Evolutionary conservation across 441 rosid genomes (phyloP), one percentile per base, ranked within the genome.

Genomic region (Gossypium schwendimanii): DNA sequence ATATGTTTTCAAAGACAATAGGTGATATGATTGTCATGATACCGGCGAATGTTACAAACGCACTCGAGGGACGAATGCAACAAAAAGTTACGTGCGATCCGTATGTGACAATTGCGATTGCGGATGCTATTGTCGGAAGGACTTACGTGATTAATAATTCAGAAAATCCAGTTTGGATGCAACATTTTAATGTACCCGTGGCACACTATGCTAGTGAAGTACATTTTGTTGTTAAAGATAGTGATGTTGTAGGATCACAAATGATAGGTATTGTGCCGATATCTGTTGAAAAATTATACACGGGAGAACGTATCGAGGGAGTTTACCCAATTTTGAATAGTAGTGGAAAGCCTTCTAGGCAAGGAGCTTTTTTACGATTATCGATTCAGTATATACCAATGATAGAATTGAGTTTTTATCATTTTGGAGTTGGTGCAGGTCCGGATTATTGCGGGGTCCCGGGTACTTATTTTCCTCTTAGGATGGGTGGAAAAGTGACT

Each of bases 161-260:
- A 4, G 98, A 95, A 73, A 86, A 95, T 76, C 98, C 99, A 70
- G 88, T 83, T 58, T 95, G 99, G 99, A 73, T 10, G 85, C 97
- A 95, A 70, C 97, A 93, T 72, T 95, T 95, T 78, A 63, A 87
- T 72, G 97, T 89, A 75, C 93, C 97, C 2, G 98, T 95, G 26
- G 99, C 99, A 18, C 99, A 95, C 77, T 6, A 26, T 59, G 94
- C 95, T 53, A 83, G 97, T 1, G 93, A 93, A 77, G 89, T 95
- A 77, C 89, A 86, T 54, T 95, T 95, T 82, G 72, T 81, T 69
- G 95, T 95, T 63, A 95, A 95, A 86, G 99, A 95, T 78, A 91
- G 88, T 80, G 99, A 95, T 79, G 87, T 93, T 53, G 91, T 95
- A 62, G 99, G 99, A 53, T 90, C 98, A 53, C 94, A 96, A 78